Conservation (phyloP, 2,329 filamentous ascomycete species). For the Aureobasidium pullulans region DNA sequence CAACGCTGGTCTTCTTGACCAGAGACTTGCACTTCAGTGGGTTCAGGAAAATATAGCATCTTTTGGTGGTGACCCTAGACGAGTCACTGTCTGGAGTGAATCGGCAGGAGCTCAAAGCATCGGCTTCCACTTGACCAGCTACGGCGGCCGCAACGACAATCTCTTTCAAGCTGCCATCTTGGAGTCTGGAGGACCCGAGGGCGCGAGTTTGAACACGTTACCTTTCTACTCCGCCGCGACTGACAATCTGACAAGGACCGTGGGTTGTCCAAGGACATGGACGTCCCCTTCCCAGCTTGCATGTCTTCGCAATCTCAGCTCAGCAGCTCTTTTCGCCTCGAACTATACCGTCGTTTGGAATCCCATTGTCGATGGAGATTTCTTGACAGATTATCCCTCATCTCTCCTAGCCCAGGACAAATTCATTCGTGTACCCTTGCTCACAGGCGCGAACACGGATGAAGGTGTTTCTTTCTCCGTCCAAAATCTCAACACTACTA, state of each 20-base stretch:
- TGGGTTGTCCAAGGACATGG: conserved; percentile 17
- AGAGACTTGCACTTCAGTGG: conserved; percentile 53
- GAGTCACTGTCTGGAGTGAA: conserved; percentile 57
- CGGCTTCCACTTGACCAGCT: conserved; percentile 34
- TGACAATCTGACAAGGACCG: conserved; percentile 17
- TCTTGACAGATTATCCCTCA: conserved; percentile 43
- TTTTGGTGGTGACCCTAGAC: conserved; percentile 53
- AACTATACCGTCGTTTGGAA: conserved; percentile 22
- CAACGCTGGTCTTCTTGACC: conserved; percentile 60
- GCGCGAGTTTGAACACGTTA: conserved; percentile 14
- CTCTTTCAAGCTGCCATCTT: conserved; percentile 37
- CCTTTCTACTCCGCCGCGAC: conserved; percentile 15
- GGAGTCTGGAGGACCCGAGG: conserved; percentile 33
- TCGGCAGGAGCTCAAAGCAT: conserved; percentile 39
- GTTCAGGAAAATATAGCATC: conserved; percentile 50
- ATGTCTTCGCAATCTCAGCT: conserved; percentile 16
- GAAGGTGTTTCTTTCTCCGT: conserved; percentile 40
- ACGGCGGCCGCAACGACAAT: conserved; percentile 35
- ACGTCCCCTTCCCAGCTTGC: conserved; percentile 15
- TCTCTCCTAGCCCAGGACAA: conserved; percentile 36
- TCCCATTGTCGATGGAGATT: conserved; percentile 39
- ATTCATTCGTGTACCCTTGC: conserved; percentile 38
- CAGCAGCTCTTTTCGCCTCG: conserved; percentile 16
- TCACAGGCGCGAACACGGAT: conserved; percentile 45
- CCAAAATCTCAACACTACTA: conserved; percentile 34